Base-by-base conservation (phyloP, 1,284 basidiomycete species). In the Sanghuangporus baumii region DNA sequence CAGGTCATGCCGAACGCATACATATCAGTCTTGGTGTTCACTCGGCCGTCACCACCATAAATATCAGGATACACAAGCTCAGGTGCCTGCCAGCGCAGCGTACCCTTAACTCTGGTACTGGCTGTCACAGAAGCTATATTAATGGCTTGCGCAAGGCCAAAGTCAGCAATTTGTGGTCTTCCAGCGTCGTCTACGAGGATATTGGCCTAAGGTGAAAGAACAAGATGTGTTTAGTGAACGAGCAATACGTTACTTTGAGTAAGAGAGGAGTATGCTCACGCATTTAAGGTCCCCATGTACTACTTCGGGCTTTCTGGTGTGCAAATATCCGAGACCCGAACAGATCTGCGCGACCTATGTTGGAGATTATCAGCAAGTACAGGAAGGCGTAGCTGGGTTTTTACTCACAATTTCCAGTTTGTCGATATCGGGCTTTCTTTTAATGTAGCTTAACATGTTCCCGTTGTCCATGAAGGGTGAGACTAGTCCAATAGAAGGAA, bases 391-490 rank as follows among this genome's bases (percentile, higher is more conserved):
- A 41, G 40, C 16, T 16, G 9, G 11, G 3, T 11, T 41, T 16
- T 2, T 16, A 48, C 46, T 48, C 18, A 2, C 12, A 48, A 48
- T 48, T 48, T 20, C 18, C 11, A 48, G 7, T 48, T 20, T 48
- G 46, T 14, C 11, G 11, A 36, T 47, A 6, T 11, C 4, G 3
- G 46, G 31, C 12, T 60, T 37, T 14, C 34, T 9, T 36, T 38
- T 34, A 14, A 60, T 16, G 36, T 52, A 60, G 6, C 3, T 4
- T 20, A 60, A 12, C 9, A 51, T 8, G 37, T 51, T 14, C 6
- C 59, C 59, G 23, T 60, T 60, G 4, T n/a, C 23, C 59, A 60
- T 57, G 6, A 46, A 60, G 11, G 59, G 59, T 3, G 59, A 52
- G 8, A 60, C 36, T 3, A 60, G 26, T n/a, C 46, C 59, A 20